phyloP scores from a whole-genome alignment of 352 stramenopile genomes.

The Phytophthora tubulina region DNA sequence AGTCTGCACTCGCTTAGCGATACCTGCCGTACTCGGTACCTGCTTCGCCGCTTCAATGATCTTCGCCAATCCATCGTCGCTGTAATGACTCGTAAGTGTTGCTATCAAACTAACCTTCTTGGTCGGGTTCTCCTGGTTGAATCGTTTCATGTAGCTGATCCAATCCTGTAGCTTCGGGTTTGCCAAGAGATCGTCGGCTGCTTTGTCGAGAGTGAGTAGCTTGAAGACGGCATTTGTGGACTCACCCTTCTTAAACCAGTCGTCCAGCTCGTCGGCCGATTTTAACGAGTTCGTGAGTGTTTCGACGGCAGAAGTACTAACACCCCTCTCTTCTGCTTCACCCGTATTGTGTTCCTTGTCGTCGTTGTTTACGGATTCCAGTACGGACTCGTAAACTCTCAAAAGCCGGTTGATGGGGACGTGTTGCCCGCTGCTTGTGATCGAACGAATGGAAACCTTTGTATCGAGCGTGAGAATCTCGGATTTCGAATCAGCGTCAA shows the following conservation, averaged over 20 bases:
- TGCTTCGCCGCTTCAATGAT: slow-evolving; percentile 27
- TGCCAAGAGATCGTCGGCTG: slow-evolving; percentile 5
- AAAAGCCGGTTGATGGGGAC: too few relatives aligned
- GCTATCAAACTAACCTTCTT: slow-evolving; percentile 12
- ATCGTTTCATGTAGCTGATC: slow-evolving; percentile 29
- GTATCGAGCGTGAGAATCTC: too few relatives aligned
- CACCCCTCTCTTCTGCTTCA: slow-evolving; percentile 8
- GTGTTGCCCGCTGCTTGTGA: too few relatives aligned
- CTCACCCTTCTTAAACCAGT: slow-evolving; percentile 8
- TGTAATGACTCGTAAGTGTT: slow-evolving; percentile 22
- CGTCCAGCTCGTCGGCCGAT: slow-evolving; percentile 8
- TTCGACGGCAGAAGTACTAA: slow-evolving; percentile 1
- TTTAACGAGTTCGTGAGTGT: slow-evolving; percentile 8
- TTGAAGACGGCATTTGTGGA: neutral
- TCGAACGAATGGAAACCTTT: too few relatives aligned
- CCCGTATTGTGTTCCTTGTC: neutral
- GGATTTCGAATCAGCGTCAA: neutral
- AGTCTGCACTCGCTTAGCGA: slow-evolving; percentile 9
- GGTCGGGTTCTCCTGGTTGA: slow-evolving; percentile 18
- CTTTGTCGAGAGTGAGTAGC: slow-evolving; percentile 9
- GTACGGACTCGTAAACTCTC: too few relatives aligned
- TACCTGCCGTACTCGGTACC: neutral
- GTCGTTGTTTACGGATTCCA: too few relatives aligned
- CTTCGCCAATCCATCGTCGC: slow-evolving; percentile 20
- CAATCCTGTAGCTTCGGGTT: slow-evolving; percentile 9